phyloP scores from a whole-genome alignment of 2,329 filamentous ascomycete species.

The Phaeophleospora eucalypticola region DNA sequence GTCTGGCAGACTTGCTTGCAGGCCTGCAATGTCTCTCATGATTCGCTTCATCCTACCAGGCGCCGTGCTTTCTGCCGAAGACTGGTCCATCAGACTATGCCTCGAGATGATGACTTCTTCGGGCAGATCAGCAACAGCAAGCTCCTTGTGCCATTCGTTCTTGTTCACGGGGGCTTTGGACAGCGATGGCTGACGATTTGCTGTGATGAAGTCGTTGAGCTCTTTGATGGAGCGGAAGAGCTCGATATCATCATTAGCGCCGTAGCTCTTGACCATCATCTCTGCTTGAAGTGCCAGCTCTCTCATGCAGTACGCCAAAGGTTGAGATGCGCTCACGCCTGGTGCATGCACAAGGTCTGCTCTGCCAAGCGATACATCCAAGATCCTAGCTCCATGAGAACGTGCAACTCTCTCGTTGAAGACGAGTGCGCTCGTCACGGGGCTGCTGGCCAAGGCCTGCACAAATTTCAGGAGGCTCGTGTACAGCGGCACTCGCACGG shows the following conservation, averaged over 20 bases:
- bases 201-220: slow-evolving; percentile 6
- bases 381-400: slow-evolving; percentile 36
- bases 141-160: slow-evolving; percentile 27
- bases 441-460: slow-evolving; percentile 31
- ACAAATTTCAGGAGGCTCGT: slow-evolving; percentile 40
- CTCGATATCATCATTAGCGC: slow-evolving; percentile 22
- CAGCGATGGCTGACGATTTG: slow-evolving; percentile 4
- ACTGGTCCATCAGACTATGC: slow-evolving; percentile 25
- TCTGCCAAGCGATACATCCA: slow-evolving; percentile 32
- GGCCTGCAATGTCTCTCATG: slow-evolving; percentile 53
- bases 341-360: slow-evolving; percentile 7
- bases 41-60: slow-evolving; percentile 48
- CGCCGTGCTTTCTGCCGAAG: background rate
- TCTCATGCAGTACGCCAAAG: slow-evolving; percentile 27
- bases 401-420: slow-evolving; percentile 29
- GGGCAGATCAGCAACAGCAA: slow-evolving; percentile 34
- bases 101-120: slow-evolving; percentile 37
- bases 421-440: slow-evolving; percentile 31
- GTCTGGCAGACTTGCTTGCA: slow-evolving; percentile 46
- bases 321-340: slow-evolving; percentile 16
- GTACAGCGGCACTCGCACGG: slow-evolving; percentile 36
- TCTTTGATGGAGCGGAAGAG: slow-evolving; percentile 10
- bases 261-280: slow-evolving; percentile 28
- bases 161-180: too few species aligned
- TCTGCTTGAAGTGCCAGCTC: slow-evolving; percentile 33